phyloP scores from a whole-genome alignment of 2,329 filamentous ascomycete species.

The Sphaerulina populicola region DNA sequence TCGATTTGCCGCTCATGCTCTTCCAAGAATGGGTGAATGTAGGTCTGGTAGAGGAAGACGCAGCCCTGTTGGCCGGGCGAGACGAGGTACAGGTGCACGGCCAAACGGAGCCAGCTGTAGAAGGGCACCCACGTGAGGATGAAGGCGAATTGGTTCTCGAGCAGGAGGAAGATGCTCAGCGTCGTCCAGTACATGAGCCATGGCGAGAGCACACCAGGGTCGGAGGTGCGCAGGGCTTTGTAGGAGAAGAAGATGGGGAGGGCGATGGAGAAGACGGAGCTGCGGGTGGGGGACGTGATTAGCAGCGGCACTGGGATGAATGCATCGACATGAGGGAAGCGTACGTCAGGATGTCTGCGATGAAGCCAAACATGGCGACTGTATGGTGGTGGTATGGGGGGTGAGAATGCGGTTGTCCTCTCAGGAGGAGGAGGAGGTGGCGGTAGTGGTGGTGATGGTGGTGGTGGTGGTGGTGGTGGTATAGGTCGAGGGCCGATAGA shows the following conservation, averaged over 20 bases:
- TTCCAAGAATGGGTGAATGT: conserved; percentile 79
- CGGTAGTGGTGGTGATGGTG: too few species aligned
- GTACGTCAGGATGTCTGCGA: conserved; percentile 70
- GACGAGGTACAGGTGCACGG: conserved; percentile 86
- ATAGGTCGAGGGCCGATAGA: neutral
- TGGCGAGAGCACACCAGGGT: conserved; percentile 82
- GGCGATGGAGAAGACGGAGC: conserved; percentile 78
- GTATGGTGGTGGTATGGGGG: neutral
- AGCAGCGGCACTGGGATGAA: conserved; percentile 14
- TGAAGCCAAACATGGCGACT: conserved; percentile 61
- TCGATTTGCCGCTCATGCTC: conserved; percentile 86
- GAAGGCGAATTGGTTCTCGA: conserved; percentile 81
- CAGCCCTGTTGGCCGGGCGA: conserved; percentile 96
- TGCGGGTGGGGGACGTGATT: conserved; percentile 33
- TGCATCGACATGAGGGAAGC: conserved; percentile 33
- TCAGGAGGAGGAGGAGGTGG: too few species aligned
- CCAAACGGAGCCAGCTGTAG: conserved; percentile 82
- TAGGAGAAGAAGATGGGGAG: conserved; percentile 96
- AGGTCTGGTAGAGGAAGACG: conserved; percentile 70
- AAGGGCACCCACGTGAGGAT: conserved; percentile 87
- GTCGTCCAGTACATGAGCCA: conserved; percentile 99
- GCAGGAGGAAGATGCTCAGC: conserved; percentile 67
- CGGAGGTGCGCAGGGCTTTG: conserved; percentile 88
- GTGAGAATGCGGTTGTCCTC: too few species aligned
- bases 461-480: too few species aligned